Base-by-base conservation (phyloP, 306 rosid species). In the cucumber (Cucumis sativus) region DNA sequence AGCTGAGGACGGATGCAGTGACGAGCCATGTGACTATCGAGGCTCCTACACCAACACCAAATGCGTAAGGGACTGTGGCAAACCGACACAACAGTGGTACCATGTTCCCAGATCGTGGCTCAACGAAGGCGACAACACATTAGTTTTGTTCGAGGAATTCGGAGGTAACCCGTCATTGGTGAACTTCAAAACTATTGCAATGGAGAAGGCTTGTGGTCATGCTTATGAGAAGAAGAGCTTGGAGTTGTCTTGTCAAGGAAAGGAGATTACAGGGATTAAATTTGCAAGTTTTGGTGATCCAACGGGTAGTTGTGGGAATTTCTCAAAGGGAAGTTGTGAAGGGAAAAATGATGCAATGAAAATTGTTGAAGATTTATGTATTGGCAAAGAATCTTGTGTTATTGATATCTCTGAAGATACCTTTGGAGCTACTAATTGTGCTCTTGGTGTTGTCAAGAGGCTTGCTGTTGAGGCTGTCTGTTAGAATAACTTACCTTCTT, bases 71-170 rank as follows among this genome's bases (percentile, higher is more conserved):
- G 86, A 90, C 25, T 90, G 90, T 52, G 95, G 90, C 10, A 28
- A 84, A 0, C 86, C 89, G 4, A 51, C 92, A 20, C 96, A 90
- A 12, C 83, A 83, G 77, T 84, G 90, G 88, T 88, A 88, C 71
- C 95, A 90, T 45, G 85, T 88, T 18, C 87, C 89, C 6, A 81
- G 89, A 7, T 85, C 87, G 0, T 88, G 71, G 37, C 15, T 84
- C 6, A 7, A 67, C 45, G 87, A 88, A 0, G 90, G 74, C 5
- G 82, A 8, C 2, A 90, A 88, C 68, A 75, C 79, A 0, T 10
- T 87, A 80, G 87, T 87, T n/a, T 70, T 87, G 87, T 89, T 89
- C 15, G 91, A 81, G 83, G 89, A 89, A 68, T 57, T 89, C 18
- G 91, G 89, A 39, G 89, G 91, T 10, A 84, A 84, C 9, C 88